Base-by-base conservation (phyloP, 2,329 filamentous ascomycete species). In the Penicillium sp. region DNA sequence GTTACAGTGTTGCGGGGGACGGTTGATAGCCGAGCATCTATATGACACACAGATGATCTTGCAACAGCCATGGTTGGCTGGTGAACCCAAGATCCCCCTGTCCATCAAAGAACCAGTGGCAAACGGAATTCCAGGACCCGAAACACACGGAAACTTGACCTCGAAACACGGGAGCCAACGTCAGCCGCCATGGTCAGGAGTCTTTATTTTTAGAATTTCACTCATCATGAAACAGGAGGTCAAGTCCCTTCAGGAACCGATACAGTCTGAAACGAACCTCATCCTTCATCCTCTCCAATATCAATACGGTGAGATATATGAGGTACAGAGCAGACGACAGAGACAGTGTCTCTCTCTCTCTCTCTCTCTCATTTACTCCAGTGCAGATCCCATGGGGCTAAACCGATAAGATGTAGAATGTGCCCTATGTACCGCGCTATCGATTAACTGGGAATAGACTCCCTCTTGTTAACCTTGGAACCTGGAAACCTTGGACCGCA, bases 161-260 rank as follows among this genome's bases (percentile, higher is more conserved):
- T 35, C 54, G 56, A 59, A 61, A 63, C 58, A 54, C 33, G 33
- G 54, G 49, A 55, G 58, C 42, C 42, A 54, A 58, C 54, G 54
- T 59, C 21, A 61, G 56, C 59, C 48, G 45, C 43, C 26, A 29
- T 46, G 25, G 23, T 44, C 29, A 39, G 25, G 31, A 26, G 35
- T 27, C 19, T 13, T 43, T 49, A 50, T 50, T 50, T 49, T 50
- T 50, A 55, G 53, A 55, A 43, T 3, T 33, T 25, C 26, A 29
- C n/a, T 53, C 19, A 35, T 31, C 14, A 45, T 47, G 54, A 35
- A 52, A 47, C 19, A 42, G 39, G 11, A 23, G 25, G 33, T 42
- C 10, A 21, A 31, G 37, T 29, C 43, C 21, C 9, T 33, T 37
- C 27, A 35, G 50, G 29, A 45, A 45, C 29, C 7, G 21, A 16